phyloP scores from a whole-genome alignment of 1,139 yeast genomes.

The Diutina neorugosa region DNA sequence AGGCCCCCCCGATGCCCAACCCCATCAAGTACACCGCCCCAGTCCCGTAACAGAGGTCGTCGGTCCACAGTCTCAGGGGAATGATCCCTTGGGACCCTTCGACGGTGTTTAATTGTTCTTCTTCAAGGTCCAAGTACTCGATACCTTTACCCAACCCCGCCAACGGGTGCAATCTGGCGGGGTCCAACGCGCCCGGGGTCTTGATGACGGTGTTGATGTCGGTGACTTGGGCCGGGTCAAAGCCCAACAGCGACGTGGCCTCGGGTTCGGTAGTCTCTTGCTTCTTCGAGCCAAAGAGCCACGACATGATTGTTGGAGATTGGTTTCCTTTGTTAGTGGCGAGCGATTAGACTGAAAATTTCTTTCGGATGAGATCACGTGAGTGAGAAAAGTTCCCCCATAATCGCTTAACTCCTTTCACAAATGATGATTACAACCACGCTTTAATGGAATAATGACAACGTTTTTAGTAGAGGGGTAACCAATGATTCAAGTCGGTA shows the following conservation, averaged over 20 bases:
- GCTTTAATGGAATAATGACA: too few species aligned
- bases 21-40: slow-evolving; percentile 80
- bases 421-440: too few species aligned
- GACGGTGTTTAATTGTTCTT: slow-evolving; percentile 50
- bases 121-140: slow-evolving; percentile 85
- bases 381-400: background rate
- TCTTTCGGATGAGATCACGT: background rate
- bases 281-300: slow-evolving; percentile 45
- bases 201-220: slow-evolving; percentile 53
- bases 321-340: background rate
- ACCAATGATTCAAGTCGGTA: too few species aligned
- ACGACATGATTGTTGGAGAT: slow-evolving; percentile 33
- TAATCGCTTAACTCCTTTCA: background rate
- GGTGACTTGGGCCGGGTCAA: slow-evolving; percentile 55
- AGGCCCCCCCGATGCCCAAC: slow-evolving; percentile 74
- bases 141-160: slow-evolving; percentile 87
- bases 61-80: slow-evolving; percentile 95
- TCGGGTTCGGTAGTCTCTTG: slow-evolving; percentile 17
- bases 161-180: slow-evolving; percentile 51
- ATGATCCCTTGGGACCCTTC: slow-evolving; percentile 86
- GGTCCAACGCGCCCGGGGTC: slow-evolving; percentile 40
- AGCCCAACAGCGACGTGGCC: slow-evolving; percentile 30
- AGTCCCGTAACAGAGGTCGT: slow-evolving; percentile 94
- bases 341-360: background rate
- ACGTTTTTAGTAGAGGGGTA: too few species aligned